Percentiles rank a stretch among this genome's conserved stretches.
phyloP scores from a whole-genome alignment of 2,329 filamentous ascomycete genomes.

The Emydomyces testavorans region DNA sequence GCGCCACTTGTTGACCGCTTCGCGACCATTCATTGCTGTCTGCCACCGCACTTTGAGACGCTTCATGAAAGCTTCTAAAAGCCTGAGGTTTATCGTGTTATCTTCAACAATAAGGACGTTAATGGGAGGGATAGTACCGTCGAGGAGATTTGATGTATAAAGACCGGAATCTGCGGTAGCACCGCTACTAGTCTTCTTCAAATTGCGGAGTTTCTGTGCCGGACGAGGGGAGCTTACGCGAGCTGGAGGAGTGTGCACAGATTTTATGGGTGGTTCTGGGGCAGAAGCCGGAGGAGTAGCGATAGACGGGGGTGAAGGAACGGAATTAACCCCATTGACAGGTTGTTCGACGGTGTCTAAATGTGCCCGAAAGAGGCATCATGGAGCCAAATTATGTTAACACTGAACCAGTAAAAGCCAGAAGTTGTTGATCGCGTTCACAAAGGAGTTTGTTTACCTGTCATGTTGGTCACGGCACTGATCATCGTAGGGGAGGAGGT shows the following conservation, averaged over 20 bases:
- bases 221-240: conserved; percentile 41
- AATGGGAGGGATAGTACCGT: conserved; percentile 81
- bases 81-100: conserved; percentile 90
- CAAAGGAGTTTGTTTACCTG: conserved; percentile 18
- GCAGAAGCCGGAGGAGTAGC: conserved; percentile 42
- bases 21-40: conserved; percentile 89
- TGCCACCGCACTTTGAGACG: conserved; percentile 90
- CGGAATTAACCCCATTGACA: conserved; percentile 25
- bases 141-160: conserved; percentile 53
- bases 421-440: conserved; percentile 19
- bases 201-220: conserved; percentile 37
- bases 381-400: conserved; percentile 6
- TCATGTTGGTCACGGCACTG: conserved; percentile 27
- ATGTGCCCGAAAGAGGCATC: neutral
- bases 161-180: conserved; percentile 29
- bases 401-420: neutral
- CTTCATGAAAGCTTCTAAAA: conserved; percentile 93
- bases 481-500: conserved; percentile 71
- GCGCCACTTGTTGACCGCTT: conserved; percentile 89
- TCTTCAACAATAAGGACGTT: conserved; percentile 97
- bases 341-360: conserved; percentile 32
- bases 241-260: conserved; percentile 39
- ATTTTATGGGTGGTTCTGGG: conserved; percentile 35
- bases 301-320: conserved; percentile 39
- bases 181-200: conserved; percentile 42